A percentile compares a stretch with the other conserved stretches of the same genome.
Evolutionary conservation across 1,284 basidiomycete species (phyloP).

Genomic region (Ganoderma resinaceum): DNA sequence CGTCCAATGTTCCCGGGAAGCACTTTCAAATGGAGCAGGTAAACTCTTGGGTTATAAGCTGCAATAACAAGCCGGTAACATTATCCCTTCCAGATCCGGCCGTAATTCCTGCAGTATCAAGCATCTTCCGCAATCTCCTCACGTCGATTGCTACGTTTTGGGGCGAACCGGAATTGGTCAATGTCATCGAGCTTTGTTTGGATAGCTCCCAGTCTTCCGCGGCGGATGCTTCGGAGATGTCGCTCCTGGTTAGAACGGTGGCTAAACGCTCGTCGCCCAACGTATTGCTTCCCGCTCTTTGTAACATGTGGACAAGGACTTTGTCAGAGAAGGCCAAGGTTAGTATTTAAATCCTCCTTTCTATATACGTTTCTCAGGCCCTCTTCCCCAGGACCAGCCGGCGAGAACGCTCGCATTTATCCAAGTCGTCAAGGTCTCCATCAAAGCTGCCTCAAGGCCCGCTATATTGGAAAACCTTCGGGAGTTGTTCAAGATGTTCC

Average conservation of each 20-base stretch:
- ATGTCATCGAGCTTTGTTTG: slow-evolving; percentile 64
- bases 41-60: slow-evolving; percentile 4
- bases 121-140: slow-evolving; percentile 63
- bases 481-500: slow-evolving; percentile 81
- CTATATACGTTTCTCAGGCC: background rate
- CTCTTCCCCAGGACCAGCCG: slow-evolving; percentile 37
- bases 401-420: slow-evolving; percentile 64
- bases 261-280: slow-evolving; percentile 77
- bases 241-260: slow-evolving; percentile 59
- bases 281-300: slow-evolving; percentile 68
- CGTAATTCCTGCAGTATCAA: slow-evolving; percentile 47
- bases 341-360: slow-evolving; percentile 18
- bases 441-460: slow-evolving; percentile 71
- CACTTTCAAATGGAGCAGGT: slow-evolving; percentile 43
- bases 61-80: background rate
- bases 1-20: slow-evolving; percentile 53
- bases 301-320: slow-evolving; percentile 58
- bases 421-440: slow-evolving; percentile 65
- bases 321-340: slow-evolving; percentile 47
- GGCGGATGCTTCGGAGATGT: slow-evolving; percentile 36
- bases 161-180: slow-evolving; percentile 63
- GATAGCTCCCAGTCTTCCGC: slow-evolving; percentile 43
- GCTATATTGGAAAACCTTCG: slow-evolving; percentile 78
- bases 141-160: slow-evolving; percentile 76
- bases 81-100: slow-evolving; percentile 17